These are phyloP conservation scores for Dendrobium officinale DNA, from an alignment of 106 monocot species.

Conservation along the genomic window DNA sequence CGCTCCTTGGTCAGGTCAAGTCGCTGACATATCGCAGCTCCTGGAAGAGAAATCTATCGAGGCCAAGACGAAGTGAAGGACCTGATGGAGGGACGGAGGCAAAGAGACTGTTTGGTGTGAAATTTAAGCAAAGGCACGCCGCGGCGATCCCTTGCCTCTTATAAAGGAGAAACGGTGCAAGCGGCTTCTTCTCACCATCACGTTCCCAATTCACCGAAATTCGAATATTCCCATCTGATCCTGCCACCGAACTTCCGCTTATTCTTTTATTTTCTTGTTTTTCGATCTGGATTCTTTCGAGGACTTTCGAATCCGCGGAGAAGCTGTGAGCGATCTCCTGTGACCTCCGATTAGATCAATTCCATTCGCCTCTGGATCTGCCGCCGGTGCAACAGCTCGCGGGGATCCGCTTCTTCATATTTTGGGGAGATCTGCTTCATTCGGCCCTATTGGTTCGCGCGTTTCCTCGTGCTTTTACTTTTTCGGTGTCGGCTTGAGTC, in stretches of 20 bases:
- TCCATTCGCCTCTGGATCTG: background rate
- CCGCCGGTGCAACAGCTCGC: background rate
- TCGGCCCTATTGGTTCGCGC: background rate
- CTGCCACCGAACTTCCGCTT: background rate
- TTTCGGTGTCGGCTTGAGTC: background rate
- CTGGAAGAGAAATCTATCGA: no score
- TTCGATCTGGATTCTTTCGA: background rate
- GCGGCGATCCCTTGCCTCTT: no score
- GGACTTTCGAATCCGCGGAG: background rate
- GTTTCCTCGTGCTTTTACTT: background rate
- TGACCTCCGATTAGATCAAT: background rate
- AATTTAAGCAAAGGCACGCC: no score
- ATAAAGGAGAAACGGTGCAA: no score
- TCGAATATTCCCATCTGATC: background rate
- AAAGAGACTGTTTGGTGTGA: no score
- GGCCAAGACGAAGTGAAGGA: no score
- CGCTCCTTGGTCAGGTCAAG: no score
- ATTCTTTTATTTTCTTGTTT: background rate
- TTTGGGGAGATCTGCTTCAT: conserved; percentile 1
- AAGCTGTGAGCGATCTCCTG: background rate
- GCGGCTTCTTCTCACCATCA: background rate
- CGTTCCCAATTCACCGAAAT: background rate
- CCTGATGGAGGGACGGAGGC: no score
- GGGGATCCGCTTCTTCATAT: background rate
- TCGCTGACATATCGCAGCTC: no score